Conservation (phyloP, 768 basidiomycete species). For the Boletus fagicola region DNA sequence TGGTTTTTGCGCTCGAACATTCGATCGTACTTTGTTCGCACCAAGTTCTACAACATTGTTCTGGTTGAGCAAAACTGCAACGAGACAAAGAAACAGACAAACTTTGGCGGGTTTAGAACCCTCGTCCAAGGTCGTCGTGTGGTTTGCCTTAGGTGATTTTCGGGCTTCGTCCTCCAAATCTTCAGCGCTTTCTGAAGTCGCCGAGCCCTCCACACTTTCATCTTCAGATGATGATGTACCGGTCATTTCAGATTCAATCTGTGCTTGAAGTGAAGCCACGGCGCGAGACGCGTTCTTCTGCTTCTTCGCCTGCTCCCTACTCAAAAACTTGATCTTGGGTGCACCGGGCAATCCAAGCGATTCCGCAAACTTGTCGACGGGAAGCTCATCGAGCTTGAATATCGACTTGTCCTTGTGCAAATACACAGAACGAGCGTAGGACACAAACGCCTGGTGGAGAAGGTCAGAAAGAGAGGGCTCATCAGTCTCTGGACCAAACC, state of each 20-base stretch:
- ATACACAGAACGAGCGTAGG: slow-evolving; percentile 89
- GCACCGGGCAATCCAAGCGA: slow-evolving; percentile 91
- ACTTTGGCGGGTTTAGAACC: slow-evolving; percentile 43
- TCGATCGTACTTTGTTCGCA: slow-evolving; percentile 92
- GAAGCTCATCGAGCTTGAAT: slow-evolving; percentile 83
- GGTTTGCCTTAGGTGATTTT: slow-evolving; percentile 1
- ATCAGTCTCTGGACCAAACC: neutral
- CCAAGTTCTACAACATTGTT: slow-evolving; percentile 34
- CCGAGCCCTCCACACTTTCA: slow-evolving; percentile 13
- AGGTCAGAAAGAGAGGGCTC: neutral
- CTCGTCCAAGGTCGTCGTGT: neutral
- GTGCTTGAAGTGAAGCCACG: slow-evolving; percentile 37
- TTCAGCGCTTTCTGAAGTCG: slow-evolving; percentile 24
- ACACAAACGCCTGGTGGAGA: slow-evolving; percentile 77
- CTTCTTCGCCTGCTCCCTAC: slow-evolving; percentile 61
- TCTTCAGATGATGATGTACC: slow-evolving; percentile 18
- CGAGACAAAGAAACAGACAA: slow-evolving; percentile 9
- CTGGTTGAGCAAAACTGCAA: neutral
- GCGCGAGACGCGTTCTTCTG: slow-evolving; percentile 71
- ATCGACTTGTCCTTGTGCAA: slow-evolving; percentile 92
- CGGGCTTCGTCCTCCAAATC: slow-evolving; percentile 26
- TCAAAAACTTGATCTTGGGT: slow-evolving; percentile 91
- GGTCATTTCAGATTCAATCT: slow-evolving; percentile 25
- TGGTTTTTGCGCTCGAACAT: slow-evolving; percentile 99
- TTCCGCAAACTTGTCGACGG: slow-evolving; percentile 80